Conservation (phyloP, 768 basidiomycete genomes). For the Suillus ampliporus region DNA sequence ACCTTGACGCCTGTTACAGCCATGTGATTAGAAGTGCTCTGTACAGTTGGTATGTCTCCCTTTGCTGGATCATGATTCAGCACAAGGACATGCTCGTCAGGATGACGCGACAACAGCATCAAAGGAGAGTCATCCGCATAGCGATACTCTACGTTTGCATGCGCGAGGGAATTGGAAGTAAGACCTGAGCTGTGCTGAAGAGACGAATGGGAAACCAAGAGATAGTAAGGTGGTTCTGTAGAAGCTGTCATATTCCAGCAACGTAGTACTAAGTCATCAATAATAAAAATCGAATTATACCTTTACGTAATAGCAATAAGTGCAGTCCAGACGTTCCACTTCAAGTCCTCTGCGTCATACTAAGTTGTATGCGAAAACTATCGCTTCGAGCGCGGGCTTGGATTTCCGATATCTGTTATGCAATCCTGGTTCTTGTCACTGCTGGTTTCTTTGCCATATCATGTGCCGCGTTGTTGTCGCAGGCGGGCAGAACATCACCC, state of each 20-base stretch:
- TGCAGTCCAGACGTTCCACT: too few species aligned
- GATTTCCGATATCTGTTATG: conserved; percentile 60
- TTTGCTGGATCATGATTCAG: conserved; percentile 66
- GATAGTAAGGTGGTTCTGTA: conserved; percentile 61
- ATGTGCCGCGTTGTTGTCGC: conserved; percentile 66
- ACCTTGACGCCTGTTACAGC: conserved; percentile 65
- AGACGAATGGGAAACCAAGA: conserved; percentile 67
- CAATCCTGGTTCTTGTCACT: conserved; percentile 53
- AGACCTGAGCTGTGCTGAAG: conserved; percentile 44
- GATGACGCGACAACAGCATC: conserved; percentile 61
- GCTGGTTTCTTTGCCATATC: conserved; percentile 65
- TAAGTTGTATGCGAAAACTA: conserved; percentile 25
- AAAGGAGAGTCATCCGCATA: conserved; percentile 80
- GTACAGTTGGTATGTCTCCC: conserved; percentile 49
- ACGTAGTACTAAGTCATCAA: neutral
- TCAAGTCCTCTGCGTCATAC: neutral
- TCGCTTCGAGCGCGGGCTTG: conserved; percentile 53
- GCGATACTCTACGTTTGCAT: conserved; percentile 81
- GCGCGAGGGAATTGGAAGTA: conserved; percentile 48
- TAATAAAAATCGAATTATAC: neutral
- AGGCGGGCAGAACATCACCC: conserved; percentile 72
- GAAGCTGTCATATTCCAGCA: conserved; percentile 21
- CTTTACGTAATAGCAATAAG: conserved; percentile 18
- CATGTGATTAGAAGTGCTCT: conserved; percentile 53
- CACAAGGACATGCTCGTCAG: conserved; percentile 75